These are phyloP conservation scores for Leishmania martiniquensis DNA, from an alignment of 208 protist genomes.

Conservation along the genomic window DNA sequence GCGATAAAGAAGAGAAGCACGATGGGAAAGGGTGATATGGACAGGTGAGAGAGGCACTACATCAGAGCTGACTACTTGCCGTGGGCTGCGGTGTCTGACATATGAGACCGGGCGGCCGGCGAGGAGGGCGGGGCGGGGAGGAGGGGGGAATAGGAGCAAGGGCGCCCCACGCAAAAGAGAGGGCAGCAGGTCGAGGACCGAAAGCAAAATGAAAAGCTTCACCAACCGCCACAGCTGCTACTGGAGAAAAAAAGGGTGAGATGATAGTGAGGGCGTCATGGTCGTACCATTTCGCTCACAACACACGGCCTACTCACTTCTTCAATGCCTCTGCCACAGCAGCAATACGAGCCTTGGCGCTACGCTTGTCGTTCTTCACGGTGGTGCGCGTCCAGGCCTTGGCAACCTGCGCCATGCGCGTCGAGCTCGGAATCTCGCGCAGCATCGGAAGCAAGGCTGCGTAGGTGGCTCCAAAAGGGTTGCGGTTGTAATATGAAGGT, in stretches of 20 bases:
- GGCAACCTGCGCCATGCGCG: conserved; percentile 37
- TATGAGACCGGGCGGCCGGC: no score
- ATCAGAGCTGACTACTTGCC: no score
- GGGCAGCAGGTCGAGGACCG: neutral
- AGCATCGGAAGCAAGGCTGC: conserved; percentile 21
- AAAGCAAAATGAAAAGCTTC: neutral
- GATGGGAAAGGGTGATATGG: no score
- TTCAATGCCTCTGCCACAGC: conserved; percentile 37
- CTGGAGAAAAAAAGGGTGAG: neutral
- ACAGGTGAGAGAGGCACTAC: no score
- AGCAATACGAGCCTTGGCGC: conserved; percentile 33
- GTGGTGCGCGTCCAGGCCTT: conserved; percentile 36
- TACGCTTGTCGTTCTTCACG: conserved; percentile 27
- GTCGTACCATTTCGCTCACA: neutral
- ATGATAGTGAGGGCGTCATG: neutral
- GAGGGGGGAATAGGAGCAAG: no score
- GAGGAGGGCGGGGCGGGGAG: no score
- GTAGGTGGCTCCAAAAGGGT: conserved; percentile 46
- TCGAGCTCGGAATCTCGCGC: conserved; percentile 11
- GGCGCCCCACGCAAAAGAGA: no score
- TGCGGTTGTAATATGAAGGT: conserved; percentile 29
- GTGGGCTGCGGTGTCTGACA: no score
- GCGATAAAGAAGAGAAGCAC: no score
- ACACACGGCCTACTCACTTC: conserved; percentile 4
- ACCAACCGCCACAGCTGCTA: neutral